Base-by-base conservation (phyloP, 1,139 yeast species). In the Kodamaea sp. region DNA sequence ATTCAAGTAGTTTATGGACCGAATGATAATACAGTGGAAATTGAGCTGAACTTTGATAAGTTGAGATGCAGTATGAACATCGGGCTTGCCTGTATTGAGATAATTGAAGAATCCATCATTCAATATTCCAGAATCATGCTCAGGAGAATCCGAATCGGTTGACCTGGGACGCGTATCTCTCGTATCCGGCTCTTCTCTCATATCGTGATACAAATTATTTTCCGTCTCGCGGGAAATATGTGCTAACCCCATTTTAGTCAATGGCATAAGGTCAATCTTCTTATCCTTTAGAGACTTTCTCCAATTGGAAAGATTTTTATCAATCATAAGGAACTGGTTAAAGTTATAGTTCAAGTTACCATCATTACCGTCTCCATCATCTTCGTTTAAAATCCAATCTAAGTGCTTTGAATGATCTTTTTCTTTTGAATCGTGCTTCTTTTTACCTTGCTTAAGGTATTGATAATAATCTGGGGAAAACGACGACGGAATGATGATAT, bases 311-410 rank as follows among this genome's bases (percentile, higher is more conserved):
- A 71, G 54, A 43, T 71, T 70, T 37, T 61, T 64, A 46, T 71
- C 77, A 31, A 71, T 71, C 4, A 66, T 61, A 21, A 65, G 54
- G 41, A 71, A 71, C 39, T 71, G 77, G 35, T 61, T 63, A 38
- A 65, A 70, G 43, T 71, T 70, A 46, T 70, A 70, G 42, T 71
- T 71, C 46, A 71, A 61, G 41, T 71, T 70, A 11, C 77, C 77
- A 47, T 71, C 77, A 42, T 70, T 70, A 10, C 76, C 76, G 48
- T 71, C 76, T 18, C 76, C 76, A 45, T 69, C 77, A 41, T 69
- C 74, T 41, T 70, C 74, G 42, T 69, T 70, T 24, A 70, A 54
- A 19, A 70, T 68, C 74, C 76, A 69, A 40, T 70, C 76, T 21
- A 70, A 48, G 34, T 59, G 67, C 29, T 58, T 59, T 21, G 50